Conservation (phyloP, 306 rosid species). For the Alnus glutinosa region DNA sequence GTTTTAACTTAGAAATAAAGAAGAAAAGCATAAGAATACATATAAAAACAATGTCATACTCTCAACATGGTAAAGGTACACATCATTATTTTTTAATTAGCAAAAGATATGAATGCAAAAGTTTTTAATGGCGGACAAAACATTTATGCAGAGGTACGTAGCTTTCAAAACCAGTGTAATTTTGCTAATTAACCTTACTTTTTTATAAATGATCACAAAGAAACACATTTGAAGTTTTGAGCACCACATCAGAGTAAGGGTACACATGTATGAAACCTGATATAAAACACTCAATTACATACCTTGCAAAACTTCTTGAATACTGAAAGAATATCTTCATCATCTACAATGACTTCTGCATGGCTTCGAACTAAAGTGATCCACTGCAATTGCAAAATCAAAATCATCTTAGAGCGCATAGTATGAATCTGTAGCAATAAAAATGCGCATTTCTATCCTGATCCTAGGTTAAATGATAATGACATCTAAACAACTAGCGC, state of each 20-base stretch:
- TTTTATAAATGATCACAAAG: neutral
- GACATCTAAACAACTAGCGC: constrained; percentile 13
- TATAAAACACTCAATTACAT: constrained; percentile 21
- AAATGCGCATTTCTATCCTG: constrained; percentile 14
- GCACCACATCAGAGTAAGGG: neutral
- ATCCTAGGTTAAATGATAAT: constrained; percentile 4
- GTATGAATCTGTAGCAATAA: constrained; percentile 16
- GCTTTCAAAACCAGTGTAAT: neutral
- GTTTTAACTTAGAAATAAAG: neutral
- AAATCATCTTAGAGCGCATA: constrained; percentile 30
- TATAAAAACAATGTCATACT: neutral
- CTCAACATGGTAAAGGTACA: neutral
- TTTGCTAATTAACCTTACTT: neutral
- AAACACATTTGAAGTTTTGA: neutral
- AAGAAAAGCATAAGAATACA: neutral
- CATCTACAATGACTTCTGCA: constrained; percentile 81
- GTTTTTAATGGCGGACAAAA: neutral
- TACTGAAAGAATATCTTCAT: constrained; percentile 56
- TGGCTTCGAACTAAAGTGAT: constrained; percentile 72
- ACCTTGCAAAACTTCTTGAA: constrained; percentile 82
- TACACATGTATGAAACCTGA: neutral
- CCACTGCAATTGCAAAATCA: constrained; percentile 75
- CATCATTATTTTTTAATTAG: neutral
- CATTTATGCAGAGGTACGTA: neutral
- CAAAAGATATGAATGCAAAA: neutral